Conservation (phyloP, 106 monocot species). For the Vanilla planifolia region DNA sequence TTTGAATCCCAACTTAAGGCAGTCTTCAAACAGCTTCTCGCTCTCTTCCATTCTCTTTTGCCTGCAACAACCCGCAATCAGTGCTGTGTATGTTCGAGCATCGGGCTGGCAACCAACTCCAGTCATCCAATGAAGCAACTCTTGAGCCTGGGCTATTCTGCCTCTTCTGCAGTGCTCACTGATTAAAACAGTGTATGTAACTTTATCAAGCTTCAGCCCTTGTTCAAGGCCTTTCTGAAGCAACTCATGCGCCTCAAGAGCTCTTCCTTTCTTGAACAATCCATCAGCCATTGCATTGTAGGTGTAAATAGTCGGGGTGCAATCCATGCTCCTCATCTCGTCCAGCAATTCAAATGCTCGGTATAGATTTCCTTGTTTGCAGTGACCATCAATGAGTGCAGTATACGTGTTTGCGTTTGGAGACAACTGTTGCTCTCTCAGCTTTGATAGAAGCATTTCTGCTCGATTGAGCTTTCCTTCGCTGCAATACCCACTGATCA, state of each 20-base stretch:
- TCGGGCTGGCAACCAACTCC: constrained; percentile 56
- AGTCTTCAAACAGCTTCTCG: constrained; percentile 56
- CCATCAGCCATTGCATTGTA: constrained; percentile 73
- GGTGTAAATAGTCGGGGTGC: constrained; percentile 60
- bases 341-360: constrained; percentile 54
- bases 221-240: constrained; percentile 25
- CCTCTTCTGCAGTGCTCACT: constrained; percentile 69
- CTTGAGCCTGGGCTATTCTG: constrained; percentile 32
- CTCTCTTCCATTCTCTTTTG: constrained; percentile 58
- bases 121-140: constrained; percentile 72
- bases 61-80: constrained; percentile 67
- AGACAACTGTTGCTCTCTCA: constrained; percentile 68
- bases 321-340: constrained; percentile 52
- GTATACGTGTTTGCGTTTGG: constrained; percentile 82
- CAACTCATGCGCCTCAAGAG: constrained; percentile 53
- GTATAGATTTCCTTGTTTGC: constrained; percentile 68
- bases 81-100: constrained; percentile 57
- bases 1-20: constrained; percentile 40
- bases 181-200: constrained; percentile 81
- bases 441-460: constrained; percentile 74
- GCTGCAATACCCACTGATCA: constrained; percentile 87
- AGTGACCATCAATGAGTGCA: constrained; percentile 73
- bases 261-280: constrained; percentile 62
- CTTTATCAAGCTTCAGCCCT: constrained; percentile 58
- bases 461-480: constrained; percentile 82